Conservation (phyloP, 768 basidiomycete species). For the Lactifluus hygrophoroides region DNA sequence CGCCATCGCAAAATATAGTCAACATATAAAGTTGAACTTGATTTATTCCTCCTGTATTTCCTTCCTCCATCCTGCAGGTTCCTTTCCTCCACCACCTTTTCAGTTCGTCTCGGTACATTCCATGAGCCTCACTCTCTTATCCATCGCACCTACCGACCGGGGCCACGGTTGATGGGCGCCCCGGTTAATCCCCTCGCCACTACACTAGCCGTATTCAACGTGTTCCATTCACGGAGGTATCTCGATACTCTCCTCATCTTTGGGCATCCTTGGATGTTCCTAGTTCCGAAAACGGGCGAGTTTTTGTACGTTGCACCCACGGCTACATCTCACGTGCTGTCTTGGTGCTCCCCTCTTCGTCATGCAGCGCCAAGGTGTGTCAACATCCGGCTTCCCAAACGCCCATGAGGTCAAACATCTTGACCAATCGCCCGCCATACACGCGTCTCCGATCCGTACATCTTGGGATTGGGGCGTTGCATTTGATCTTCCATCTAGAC, state of each 20-base stretch:
- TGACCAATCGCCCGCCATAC: background rate
- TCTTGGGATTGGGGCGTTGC: background rate
- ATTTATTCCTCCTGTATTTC: background rate
- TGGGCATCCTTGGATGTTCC: background rate
- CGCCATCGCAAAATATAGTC: constrained; percentile 10
- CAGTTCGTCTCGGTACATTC: background rate
- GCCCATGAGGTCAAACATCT: background rate
- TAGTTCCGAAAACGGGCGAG: background rate
- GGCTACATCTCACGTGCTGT: constrained; percentile 1
- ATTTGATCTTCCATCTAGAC: background rate
- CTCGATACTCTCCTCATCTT: background rate
- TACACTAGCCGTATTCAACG: background rate
- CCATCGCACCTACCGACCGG: background rate
- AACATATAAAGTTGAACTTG: constrained; percentile 1
- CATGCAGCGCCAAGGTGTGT: background rate
- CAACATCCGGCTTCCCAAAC: background rate
- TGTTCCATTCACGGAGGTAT: constrained; percentile 2
- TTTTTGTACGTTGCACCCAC: constrained; percentile 1
- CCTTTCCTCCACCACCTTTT: background rate
- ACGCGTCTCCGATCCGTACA: background rate
- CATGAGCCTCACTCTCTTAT: background rate
- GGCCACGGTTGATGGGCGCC: constrained; percentile 3
- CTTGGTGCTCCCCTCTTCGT: constrained; percentile 3
- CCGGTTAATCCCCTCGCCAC: background rate
- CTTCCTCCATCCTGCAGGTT: background rate